Evolutionary conservation across 2,329 filamentous ascomycete species (phyloP), one percentile per base, ranked within the genome.

Genomic region (Pyrenophora seminiperda): DNA sequence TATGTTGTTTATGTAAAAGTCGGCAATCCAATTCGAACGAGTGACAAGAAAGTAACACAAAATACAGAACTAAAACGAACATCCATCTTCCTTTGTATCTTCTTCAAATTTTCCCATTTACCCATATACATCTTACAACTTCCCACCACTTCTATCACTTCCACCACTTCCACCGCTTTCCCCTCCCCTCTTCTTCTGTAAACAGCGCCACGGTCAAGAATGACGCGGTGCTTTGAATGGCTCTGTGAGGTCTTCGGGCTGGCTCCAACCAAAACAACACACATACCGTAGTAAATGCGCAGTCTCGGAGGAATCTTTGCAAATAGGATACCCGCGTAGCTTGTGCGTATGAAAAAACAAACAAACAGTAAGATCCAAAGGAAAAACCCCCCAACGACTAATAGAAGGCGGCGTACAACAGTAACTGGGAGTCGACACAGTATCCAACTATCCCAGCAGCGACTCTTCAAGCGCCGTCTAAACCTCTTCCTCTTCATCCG

Each of bases 401-500:
- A 27, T 11, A 2, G 9, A 27, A 27, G 24, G 10, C n/a, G 9
- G 9, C 7, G 24, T n/a, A n/a, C 7, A 27, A 13, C 13, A 11
- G 24, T 10, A 13, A 27, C 5, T 3, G 24, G 1, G 24, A 27
- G 9, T 20, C 9, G 10, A 10, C 15, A 9, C 17, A 2, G 4
- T 17, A 10, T 18, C 14, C 15, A 11, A 11, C 9, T 20, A 27
- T 18, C 31, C 33, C 29, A 32, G 29, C 7, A 32, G 17, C 11
- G 33, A 39, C 18, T 54, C 41, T 15, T 50, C 19, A 1, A 50
- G 37, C 37, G 51, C 56, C n/a, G 36, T 51, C 17, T 55, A 47
- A 41, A 56, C 51, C 7, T 67, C 62, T 13, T 64, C 62, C 3
- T 48, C 56, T 2, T 65, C 63, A 1, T 57, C 56, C 6, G 49